Evolutionary conservation across 2,329 filamentous ascomycete species (phyloP), one percentile per base, ranked within the genome.

Genomic region (Trichoderma sp.): DNA sequence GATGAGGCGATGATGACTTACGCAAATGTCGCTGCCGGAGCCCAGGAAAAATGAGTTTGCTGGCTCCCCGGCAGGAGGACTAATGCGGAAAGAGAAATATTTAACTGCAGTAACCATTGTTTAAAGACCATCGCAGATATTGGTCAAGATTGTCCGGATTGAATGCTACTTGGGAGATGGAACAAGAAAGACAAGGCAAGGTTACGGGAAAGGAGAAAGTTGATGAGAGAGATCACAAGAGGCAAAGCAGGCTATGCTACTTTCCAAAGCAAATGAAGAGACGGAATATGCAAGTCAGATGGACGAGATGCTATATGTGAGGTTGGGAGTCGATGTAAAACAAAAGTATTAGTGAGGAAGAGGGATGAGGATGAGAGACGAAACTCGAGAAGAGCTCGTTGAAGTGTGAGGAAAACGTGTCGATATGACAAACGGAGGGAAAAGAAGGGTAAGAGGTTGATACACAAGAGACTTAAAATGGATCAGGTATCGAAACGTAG

Each of bases 31-130:
- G 68, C 61, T n/a, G 50, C 39, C 12, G 61, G 32, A 11, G 68
- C 68, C 61, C 68, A 71, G 9, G 68, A 32, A 43, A 65, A 58
- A 50, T 71, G 30, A 28, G n/a, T 64, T 17, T 65, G 61, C 17
- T 71, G 68, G 53, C 68, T 71, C 20, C 59, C 62, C 12, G 68
- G 61, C 9, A 71, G 53, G 28, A 71, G 68, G 50, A 71, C 50
- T 30, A 71, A 34, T 15, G 34, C 62, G 8, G 68, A 71, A 15
- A 71, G 68, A 34, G 68, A 71, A 34, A 65, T 61, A n/a, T 71
- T 71, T 53, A 71, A 59, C 47, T 64, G 50, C 61, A 64, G 43
- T 34, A 71, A 34, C 68, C 68, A 71, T 66, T 65, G 15, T 32
- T 58, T 58, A 17, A 58, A 39, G 32, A 67, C 64, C 64, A 67